Base-by-base conservation (phyloP, 306 rosid species). In the Lupinus albus region DNA sequence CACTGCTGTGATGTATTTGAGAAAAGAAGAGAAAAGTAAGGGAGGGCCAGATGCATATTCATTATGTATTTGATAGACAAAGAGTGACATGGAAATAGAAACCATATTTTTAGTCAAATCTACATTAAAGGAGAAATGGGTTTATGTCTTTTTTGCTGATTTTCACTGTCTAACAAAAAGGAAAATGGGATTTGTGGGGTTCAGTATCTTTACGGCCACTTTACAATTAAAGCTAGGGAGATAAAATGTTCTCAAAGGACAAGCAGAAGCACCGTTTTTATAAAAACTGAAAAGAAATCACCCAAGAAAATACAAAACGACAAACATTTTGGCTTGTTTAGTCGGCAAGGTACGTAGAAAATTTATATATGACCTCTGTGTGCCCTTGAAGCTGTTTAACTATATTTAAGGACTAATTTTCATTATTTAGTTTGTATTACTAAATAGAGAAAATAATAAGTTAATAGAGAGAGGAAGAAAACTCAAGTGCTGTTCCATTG, bases 181-280 rank as follows among this genome's bases (percentile, higher is more conserved):
- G 66, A 2, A 45, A 77, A 71, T 66, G 30, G 78, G 79, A 80
- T 84, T 78, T 77, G 87, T 84, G 83, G 95, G 91, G 89, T 25
- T 25, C 4, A 25, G 30, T 25, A 25, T 25, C 30, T 25, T 25
- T 25, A 25, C 4, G 30, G 66, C 66, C 64, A 45, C 55, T 62
- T 61, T 53, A 68, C 58, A 25, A 25, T 25, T 25, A 25, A n/a
- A 61, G 68, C 81, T 45, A 28, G 4, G 47, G 18, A 73, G 18
- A 38, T 69, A 63, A 57, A 67, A 76, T 76, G 72, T 79, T 78
- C 83, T 60, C 46, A 64, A 39, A 76, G 74, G 59, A 64, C 72
- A 61, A 59, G 59, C 73, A 61, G 50, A 45, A 39, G 7, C 52
- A 30, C 58, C 67, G 62, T 67, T 49, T 79, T 60, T 10, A 49